Conservation (phyloP, 2,329 filamentous ascomycete genomes). For the Cytospora piceicola region DNA sequence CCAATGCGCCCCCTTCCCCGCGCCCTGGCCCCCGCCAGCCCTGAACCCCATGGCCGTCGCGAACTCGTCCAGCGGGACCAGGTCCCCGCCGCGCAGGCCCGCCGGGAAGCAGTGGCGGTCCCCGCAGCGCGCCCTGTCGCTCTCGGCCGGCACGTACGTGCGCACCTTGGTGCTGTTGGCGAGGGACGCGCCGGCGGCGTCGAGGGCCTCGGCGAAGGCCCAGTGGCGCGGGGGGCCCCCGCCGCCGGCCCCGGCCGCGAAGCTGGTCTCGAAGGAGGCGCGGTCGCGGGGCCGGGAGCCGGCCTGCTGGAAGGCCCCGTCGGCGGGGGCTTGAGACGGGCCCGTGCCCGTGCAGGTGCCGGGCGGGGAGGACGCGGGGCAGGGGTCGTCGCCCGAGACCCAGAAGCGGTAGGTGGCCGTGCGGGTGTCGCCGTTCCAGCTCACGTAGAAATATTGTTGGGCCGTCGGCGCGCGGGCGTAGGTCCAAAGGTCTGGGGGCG, state of each 20-base stretch:
- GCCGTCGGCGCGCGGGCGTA: conserved; percentile 23
- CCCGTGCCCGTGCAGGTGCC: too few relatives aligned
- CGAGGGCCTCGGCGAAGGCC: conserved; percentile 25
- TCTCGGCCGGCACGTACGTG: conserved; percentile 19
- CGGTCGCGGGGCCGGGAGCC: conserved; percentile 11
- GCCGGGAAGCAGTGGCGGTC: conserved; percentile 21
- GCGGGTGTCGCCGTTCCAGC: conserved; percentile 27
- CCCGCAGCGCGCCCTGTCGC: conserved; percentile 10
- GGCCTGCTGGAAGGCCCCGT: conserved; percentile 14
- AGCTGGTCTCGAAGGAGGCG: conserved; percentile 21
- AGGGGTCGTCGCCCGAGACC: conserved; percentile 1
- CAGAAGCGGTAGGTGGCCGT: conserved; percentile 18
- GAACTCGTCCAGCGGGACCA: conserved; percentile 5
- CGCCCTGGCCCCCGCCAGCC: neutral
- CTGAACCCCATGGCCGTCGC: neutral
- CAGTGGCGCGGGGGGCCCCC: conserved; percentile 13
- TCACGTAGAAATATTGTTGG: conserved; percentile 19
- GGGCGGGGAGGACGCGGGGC: neutral
- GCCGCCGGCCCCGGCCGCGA: conserved; percentile 10
- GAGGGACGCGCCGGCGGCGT: conserved; percentile 13
- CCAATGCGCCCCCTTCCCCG: neutral
- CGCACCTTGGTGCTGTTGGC: conserved; percentile 20
- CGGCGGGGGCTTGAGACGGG: neutral
- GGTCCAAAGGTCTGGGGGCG: conserved; percentile 19
- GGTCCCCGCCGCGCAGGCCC: conserved; percentile 1